Conservation (phyloP, 2,329 filamentous ascomycete species). For the Fusarium secorum region DNA sequence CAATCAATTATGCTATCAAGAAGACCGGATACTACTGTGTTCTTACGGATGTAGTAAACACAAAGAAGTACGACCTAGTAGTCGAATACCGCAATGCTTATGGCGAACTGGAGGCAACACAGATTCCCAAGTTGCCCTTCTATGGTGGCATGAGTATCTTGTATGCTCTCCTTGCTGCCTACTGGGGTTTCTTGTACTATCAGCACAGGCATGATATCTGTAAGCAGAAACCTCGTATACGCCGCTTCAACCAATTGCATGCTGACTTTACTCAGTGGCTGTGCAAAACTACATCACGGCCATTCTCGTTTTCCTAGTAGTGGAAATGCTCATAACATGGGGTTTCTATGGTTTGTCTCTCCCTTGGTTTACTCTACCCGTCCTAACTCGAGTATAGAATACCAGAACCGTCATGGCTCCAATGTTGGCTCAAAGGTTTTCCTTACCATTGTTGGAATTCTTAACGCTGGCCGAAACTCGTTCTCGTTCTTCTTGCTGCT, state of each 20-base stretch:
- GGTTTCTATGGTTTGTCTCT: constrained; percentile 82
- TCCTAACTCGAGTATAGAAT: constrained; percentile 67
- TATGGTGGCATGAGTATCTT: constrained; percentile 94
- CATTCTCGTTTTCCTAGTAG: constrained; percentile 89
- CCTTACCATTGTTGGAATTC: constrained; percentile 87
- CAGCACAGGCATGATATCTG: constrained; percentile 92
- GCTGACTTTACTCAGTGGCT: constrained; percentile 65
- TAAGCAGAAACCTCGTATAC: constrained; percentile 51
- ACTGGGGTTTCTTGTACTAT: constrained; percentile 94
- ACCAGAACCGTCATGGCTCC: constrained; percentile 87
- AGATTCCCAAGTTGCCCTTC: constrained; percentile 96
- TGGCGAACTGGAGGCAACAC: constrained; percentile 91
- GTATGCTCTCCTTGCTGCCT: constrained; percentile 84
- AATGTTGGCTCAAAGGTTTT: constrained; percentile 84
- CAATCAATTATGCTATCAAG: constrained; percentile 83
- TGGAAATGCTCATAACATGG: constrained; percentile 99
- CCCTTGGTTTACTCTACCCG: not conserved
- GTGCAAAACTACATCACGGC: constrained; percentile 99
- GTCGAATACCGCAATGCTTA: constrained; percentile 96
- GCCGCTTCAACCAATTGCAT: not conserved
- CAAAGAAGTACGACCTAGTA: constrained; percentile 76
- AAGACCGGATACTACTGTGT: constrained; percentile 98
- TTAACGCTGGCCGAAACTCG: constrained; percentile 94
- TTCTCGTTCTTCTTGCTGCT: constrained; percentile 98
- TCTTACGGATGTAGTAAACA: constrained; percentile 74